Evolutionary conservation across 2,329 filamentous ascomycete genomes (phyloP).

Genomic region (Lasiodiplodia citricola): DNA sequence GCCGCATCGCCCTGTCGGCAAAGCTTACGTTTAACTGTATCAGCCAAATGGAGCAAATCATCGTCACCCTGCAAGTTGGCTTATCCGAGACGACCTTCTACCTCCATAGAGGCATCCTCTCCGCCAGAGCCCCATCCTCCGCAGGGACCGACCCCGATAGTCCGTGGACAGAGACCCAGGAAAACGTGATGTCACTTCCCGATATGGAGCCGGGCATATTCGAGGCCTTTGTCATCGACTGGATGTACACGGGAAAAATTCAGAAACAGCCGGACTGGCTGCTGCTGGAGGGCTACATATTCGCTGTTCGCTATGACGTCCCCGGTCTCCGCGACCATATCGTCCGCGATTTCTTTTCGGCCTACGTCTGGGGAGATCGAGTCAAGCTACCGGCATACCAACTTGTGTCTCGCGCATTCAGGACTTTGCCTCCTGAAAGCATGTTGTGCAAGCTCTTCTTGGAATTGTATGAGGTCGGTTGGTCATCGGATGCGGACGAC

Average conservation of each 20-base stretch:
- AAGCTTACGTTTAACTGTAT: too few species aligned
- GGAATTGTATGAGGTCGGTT: not conserved
- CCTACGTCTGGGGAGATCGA: not conserved
- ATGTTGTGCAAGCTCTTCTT: not conserved
- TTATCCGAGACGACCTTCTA: not conserved
- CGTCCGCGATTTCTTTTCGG: not conserved
- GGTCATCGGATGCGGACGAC: not conserved
- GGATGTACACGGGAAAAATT: not conserved
- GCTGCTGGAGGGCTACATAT: not conserved
- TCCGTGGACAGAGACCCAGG: not conserved
- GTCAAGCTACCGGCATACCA: not conserved
- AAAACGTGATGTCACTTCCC: not conserved
- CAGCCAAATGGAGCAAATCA: not conserved
- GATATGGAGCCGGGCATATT: not conserved
- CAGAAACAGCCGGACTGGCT: not conserved
- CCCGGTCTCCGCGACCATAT: not conserved
- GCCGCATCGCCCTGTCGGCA: too few species aligned
- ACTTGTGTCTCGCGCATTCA: not conserved
- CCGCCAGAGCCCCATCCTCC: not conserved
- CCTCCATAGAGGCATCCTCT: not conserved
- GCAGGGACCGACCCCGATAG: not conserved
- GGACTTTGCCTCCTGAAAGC: not conserved
- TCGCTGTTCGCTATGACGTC: slow-evolving; percentile 16
- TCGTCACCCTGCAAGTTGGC: not conserved
- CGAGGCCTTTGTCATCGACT: not conserved